Conservation (phyloP, 2,329 filamentous ascomycete genomes). For the Fusarium burgessii region DNA sequence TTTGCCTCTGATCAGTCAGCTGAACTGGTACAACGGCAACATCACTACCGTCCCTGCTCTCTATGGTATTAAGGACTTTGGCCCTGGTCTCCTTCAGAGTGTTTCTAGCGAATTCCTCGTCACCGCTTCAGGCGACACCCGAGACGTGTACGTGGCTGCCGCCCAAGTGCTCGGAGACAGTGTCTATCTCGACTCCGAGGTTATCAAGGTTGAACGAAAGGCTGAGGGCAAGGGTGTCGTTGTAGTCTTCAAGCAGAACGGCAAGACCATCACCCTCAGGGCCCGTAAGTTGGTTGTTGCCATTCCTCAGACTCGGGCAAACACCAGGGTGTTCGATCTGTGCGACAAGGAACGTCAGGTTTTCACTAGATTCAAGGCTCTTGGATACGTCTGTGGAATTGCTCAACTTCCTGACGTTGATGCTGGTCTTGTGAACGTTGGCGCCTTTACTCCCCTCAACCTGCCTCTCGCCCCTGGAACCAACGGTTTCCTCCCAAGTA, state of each 20-base stretch:
- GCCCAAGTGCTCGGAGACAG: background rate
- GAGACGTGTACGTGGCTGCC: conserved; percentile 29
- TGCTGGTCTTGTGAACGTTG: conserved; percentile 23
- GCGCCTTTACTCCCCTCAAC: conserved; percentile 16
- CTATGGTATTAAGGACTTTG: conserved; percentile 39
- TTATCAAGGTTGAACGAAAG: conserved; percentile 7
- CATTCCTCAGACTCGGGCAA: conserved; percentile 30
- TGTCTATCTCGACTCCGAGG: conserved; percentile 18
- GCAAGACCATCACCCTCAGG: background rate
- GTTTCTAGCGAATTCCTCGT: conserved; percentile 15
- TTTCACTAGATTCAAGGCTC: conserved; percentile 27
- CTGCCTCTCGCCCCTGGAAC: conserved; percentile 18
- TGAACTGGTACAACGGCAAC: conserved; percentile 38
- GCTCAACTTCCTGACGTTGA: conserved; percentile 25
- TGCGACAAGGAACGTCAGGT: conserved; percentile 1
- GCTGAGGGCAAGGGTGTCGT: background rate
- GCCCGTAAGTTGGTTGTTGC: conserved; percentile 38
- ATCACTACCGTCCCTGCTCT: conserved; percentile 30
- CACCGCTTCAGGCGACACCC: conserved; percentile 18
- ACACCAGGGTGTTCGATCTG: conserved; percentile 17
- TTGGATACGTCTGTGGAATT: conserved; percentile 27
- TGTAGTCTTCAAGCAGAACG: conserved; percentile 2
- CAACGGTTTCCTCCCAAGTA: background rate
- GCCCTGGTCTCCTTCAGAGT: conserved; percentile 24
- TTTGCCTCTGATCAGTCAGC: conserved; percentile 20